Conservation (phyloP, 2,329 filamentous ascomycete genomes). For the Stagonosporopsis chrysanthemi region DNA sequence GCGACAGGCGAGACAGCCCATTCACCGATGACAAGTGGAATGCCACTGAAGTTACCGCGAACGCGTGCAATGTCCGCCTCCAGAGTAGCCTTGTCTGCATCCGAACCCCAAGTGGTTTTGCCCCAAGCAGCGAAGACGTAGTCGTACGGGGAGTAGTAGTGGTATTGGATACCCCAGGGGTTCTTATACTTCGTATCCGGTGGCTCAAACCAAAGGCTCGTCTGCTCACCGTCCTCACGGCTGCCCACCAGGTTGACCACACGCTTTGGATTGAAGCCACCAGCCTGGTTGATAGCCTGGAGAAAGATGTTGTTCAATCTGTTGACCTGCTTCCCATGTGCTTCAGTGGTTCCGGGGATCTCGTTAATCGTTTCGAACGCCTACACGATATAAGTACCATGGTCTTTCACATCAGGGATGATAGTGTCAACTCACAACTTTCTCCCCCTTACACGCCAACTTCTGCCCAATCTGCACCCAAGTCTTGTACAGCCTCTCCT, state of each 20-base stretch:
- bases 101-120: slow-evolving; percentile 66
- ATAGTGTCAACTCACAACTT: slow-evolving; percentile 43
- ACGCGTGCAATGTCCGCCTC: slow-evolving; percentile 60
- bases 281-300: slow-evolving; percentile 60
- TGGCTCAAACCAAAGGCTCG: slow-evolving; percentile 61
- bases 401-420: too few species aligned
- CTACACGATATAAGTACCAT: background rate
- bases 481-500: slow-evolving; percentile 63
- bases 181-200: slow-evolving; percentile 58
- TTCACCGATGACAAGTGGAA: slow-evolving; percentile 66
- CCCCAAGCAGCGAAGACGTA: slow-evolving; percentile 60
- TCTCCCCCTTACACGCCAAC: slow-evolving; percentile 62
- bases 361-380: slow-evolving; percentile 69
- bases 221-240: slow-evolving; percentile 61
- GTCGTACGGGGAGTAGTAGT: slow-evolving; percentile 65
- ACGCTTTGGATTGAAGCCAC: slow-evolving; percentile 63
- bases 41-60: slow-evolving; percentile 62
- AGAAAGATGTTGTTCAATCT: slow-evolving; percentile 66
- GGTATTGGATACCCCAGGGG: slow-evolving; percentile 68
- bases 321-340: slow-evolving; percentile 61
- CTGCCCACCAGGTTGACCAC: slow-evolving; percentile 65
- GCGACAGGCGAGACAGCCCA: slow-evolving; percentile 60
- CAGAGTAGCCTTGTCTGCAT: slow-evolving; percentile 60
- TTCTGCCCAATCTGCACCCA: slow-evolving; percentile 66
- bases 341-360: slow-evolving; percentile 60